Base-by-base conservation (phyloP, 148 eudicot species). In the Gaultheria prostrata region DNA sequence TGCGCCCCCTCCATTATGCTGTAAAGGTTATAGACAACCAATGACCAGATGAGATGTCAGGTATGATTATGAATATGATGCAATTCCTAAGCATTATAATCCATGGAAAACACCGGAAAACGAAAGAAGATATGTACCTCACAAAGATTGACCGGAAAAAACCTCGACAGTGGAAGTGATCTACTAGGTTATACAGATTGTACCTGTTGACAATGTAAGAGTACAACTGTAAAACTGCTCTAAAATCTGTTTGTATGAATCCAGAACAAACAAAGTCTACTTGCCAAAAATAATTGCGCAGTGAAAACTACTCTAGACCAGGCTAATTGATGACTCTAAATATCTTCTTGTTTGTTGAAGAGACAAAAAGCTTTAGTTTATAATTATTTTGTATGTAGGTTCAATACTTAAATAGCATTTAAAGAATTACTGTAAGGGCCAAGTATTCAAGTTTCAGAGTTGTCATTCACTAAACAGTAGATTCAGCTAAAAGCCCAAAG, bases 1-100 rank as follows among this genome's bases (percentile, higher is more conserved):
- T 92, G 85, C 85, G 94, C 99, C 54, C 99, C 99, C 83, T 91
- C 98, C 99, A 97, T 97, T 87, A 97, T 92, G 85, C 98, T 97
- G 87, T 57, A 83, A 15, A 78, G 56, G 56, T 73, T 49, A 65
- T 78, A 46, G 11, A 54, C 49, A 63, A 75, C 82, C 86, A 77
- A 59, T 84, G 46, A 76, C 49, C 56, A 48, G 77, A 77, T 26
- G 75, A 69, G 30, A 49, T 78, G 80, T 61, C 33, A 82, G 59
- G n/a, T 21, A 79, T 11, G n/a, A 32, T 4, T 39, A 39, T 3
- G n/a, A 32, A 39, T 39, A 39, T 3, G n/a, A 32, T 51, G 45
- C 6, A 84, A 65, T 3, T 12, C 53, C 30, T 67, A n/a, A 49
- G 45, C 24, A 76, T 24, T 13, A 43, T 50, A 20, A 77, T 70